A percentile compares a stretch with the other conserved stretches of the same genome.
These are phyloP conservation scores for Stevia rebaudiana DNA, from an alignment of 140 eudicot genomes.

Conservation along the genomic window DNA sequence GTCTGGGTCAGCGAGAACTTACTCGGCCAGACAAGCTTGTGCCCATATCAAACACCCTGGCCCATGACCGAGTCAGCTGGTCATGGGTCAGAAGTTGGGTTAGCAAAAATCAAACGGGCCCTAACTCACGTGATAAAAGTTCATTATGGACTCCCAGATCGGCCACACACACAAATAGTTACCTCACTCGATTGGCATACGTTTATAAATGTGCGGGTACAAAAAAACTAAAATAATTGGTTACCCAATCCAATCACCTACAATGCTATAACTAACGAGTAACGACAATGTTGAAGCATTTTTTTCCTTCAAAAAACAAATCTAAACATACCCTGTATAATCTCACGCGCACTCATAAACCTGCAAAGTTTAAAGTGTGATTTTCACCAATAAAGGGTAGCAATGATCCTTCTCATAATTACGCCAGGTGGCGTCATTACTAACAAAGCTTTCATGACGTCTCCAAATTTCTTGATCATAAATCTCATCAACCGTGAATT, in stretches of 20 bases:
- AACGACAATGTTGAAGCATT: not conserved
- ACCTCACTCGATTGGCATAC: not conserved
- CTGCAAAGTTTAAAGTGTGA: constrained; percentile 37
- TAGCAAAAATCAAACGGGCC: too few species aligned
- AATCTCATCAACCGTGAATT: constrained; percentile 53
- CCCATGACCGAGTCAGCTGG: too few species aligned
- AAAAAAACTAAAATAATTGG: not conserved
- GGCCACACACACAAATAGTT: not conserved
- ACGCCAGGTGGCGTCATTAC: constrained; percentile 59
- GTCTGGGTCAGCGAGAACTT: too few species aligned
- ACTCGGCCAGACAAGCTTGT: too few species aligned
- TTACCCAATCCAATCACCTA: not conserved
- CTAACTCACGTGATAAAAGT: too few species aligned
- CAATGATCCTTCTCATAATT: constrained; percentile 88
- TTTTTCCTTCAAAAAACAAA: not conserved
- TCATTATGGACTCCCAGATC: too few species aligned
- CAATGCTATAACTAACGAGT: not conserved
- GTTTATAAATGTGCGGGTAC: not conserved
- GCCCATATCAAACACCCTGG: too few species aligned
- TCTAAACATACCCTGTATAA: too few species aligned
- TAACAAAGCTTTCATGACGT: constrained; percentile 49
- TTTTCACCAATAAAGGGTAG: constrained; percentile 69
- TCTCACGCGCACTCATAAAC: not conserved
- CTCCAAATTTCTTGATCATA: constrained; percentile 71
- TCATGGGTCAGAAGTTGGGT: too few species aligned